Conservation (phyloP, 1,284 basidiomycete genomes). For the Heliocybe sulcata region DNA sequence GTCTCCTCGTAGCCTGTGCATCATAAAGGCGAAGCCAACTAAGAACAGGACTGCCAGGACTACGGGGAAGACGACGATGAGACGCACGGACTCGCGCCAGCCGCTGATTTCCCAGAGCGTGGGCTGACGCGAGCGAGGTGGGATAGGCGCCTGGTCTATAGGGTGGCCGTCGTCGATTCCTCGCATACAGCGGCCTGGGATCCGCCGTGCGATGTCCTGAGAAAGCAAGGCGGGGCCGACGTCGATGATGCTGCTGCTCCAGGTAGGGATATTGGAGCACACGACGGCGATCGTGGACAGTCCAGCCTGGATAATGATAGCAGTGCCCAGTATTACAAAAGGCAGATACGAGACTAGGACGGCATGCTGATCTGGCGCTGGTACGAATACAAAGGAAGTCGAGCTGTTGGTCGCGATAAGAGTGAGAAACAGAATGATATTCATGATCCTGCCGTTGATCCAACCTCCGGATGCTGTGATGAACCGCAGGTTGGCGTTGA, state of each 20-base stretch:
- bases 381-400: neutral
- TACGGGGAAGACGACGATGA: neutral
- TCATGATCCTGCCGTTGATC: neutral
- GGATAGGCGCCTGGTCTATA: neutral
- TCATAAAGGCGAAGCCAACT: neutral
- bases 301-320: neutral
- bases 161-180: neutral
- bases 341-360: neutral
- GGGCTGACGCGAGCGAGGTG: neutral
- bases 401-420: neutral
- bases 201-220: neutral
- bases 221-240: neutral
- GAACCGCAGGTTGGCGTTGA: slow-evolving; percentile 1
- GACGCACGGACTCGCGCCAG: neutral
- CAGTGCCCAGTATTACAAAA: neutral
- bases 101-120: neutral
- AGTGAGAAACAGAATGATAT: neutral
- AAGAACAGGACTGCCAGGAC: neutral
- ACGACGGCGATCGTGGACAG: neutral
- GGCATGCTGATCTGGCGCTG: neutral
- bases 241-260: neutral
- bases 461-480: neutral
- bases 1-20: neutral
- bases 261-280: neutral
- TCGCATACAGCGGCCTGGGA: neutral